phyloP scores from a whole-genome alignment of 2,329 filamentous ascomycete genomes.

The Rhynchosporium secalis region DNA sequence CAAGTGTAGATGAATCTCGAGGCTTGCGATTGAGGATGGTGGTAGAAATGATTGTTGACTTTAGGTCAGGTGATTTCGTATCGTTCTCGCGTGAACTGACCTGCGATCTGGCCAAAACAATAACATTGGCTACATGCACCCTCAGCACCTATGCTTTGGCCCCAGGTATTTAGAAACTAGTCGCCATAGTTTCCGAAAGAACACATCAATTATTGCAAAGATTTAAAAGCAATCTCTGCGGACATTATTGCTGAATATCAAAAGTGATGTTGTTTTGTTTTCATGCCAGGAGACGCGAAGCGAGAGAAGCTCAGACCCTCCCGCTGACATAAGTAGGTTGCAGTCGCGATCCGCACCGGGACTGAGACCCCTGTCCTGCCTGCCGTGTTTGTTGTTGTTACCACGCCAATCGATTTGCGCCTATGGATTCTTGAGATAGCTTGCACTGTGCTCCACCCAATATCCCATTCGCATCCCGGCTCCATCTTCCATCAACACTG shows the following conservation, averaged over 20 bases:
- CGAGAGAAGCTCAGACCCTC: not conserved
- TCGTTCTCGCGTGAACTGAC: not conserved
- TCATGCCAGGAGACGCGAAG: not conserved
- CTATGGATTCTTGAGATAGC: not conserved
- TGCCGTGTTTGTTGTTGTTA: not conserved
- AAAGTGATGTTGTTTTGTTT: not conserved
- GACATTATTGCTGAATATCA: not conserved
- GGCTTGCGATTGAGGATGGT: not conserved
- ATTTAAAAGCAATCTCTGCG: not conserved
- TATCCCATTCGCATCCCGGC: not conserved
- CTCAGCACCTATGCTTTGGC: not conserved
- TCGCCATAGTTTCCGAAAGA: not conserved
- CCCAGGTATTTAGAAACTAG: not conserved
- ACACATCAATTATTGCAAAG: not conserved
- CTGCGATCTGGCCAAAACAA: not conserved
- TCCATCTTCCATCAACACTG: conserved; percentile 10
- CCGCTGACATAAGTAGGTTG: not conserved
- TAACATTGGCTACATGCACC: not conserved
- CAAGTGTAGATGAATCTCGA: conserved; percentile 7
- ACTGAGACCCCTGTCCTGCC: not conserved
- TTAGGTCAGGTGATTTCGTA: conserved; percentile 10
- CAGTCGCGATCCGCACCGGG: not conserved
- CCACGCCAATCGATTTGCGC: conserved; percentile 1
- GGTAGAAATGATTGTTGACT: not conserved
- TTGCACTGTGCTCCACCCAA: not conserved